Conservation (phyloP, 2,329 filamentous ascomycete genomes). For the Paracoccidioides brasiliensis region DNA sequence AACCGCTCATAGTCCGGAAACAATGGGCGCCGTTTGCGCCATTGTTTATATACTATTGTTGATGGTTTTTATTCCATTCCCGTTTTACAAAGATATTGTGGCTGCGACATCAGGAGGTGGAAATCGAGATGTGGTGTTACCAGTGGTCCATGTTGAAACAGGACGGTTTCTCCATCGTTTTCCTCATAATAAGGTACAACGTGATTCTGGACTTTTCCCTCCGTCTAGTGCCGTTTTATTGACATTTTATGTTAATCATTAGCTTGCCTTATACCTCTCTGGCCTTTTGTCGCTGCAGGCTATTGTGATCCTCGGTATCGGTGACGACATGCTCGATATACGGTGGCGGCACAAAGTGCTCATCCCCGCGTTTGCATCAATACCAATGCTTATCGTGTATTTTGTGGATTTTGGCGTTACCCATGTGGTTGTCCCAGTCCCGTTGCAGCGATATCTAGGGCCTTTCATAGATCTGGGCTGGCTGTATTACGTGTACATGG, state of each 20-base stretch:
- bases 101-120: slow-evolving; percentile 87
- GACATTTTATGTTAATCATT: neutral
- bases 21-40: slow-evolving; percentile 88
- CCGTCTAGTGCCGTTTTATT: neutral
- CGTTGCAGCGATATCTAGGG: slow-evolving; percentile 71
- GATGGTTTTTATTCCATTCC: slow-evolving; percentile 88
- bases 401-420: slow-evolving; percentile 98
- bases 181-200: slow-evolving; percentile 72
- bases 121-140: slow-evolving; percentile 72
- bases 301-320: slow-evolving; percentile 79
- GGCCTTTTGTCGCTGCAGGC: slow-evolving; percentile 86
- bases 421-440: slow-evolving; percentile 79
- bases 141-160: slow-evolving; percentile 59
- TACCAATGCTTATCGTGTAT: slow-evolving; percentile 91
- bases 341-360: slow-evolving; percentile 98
- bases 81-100: slow-evolving; percentile 97
- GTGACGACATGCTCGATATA: slow-evolving; percentile 95
- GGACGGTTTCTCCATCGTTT: slow-evolving; percentile 83
- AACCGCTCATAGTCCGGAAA: slow-evolving; percentile 55
- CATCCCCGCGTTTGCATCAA: slow-evolving; percentile 85
- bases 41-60: slow-evolving; percentile 81
- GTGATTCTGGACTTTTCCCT: slow-evolving; percentile 8
- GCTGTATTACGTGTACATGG: slow-evolving; percentile 95
- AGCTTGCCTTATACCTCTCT: slow-evolving; percentile 90
- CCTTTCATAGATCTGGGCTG: slow-evolving; percentile 69